Evolutionary conservation across 768 basidiomycete genomes (phyloP), one percentile per base, ranked within the genome.

Genomic region (Pisolithus marmoratus): DNA sequence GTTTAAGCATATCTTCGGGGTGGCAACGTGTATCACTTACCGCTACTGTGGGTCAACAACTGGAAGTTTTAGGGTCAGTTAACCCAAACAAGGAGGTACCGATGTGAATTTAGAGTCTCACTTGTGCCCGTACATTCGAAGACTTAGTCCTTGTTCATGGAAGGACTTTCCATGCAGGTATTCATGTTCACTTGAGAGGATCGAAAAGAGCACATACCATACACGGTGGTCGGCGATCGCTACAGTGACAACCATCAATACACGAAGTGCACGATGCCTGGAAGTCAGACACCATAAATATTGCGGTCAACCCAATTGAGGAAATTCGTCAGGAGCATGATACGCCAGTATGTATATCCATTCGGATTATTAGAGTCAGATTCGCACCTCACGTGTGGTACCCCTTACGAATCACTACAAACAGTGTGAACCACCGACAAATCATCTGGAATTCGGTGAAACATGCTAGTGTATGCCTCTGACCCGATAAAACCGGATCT

Each of bases 291-390:
- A 12, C 82, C 48, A 92, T 89, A 60, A n/a, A n/a, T n/a, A 55
- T 22, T 78, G 77, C 8, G 94, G 92, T 34, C 94, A 77, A n/a
- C 89, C 94, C 9, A 96, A 78, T 63, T 96, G 94, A 2, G 79
- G 66, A 14, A 90, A 89, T 70, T 96, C 94, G 24, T 77, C 79
- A 0, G 83, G 80, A 19, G 73, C 82, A 54, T 83, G 90, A 64
- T 93, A 95, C 0, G 83, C 94, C 38, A 90, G 77, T 94, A n/a
- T n/a, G n/a, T n/a, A 95, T 95, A 60, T 96, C 94, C 0, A 89
- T 89, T 66, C 95, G 94, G 46, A 95, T 75, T 80, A 94, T 90
- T n/a, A n/a, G 31, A 95, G 86, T 82, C 45, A 95, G 70, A 57
- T 90, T 85, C 23, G 82, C 83, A 51, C 79, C 72, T n/a, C 67